Evolutionary conservation across 306 rosid genomes (phyloP), one percentile per base, ranked within the genome.

Genomic region (Argentina anserina): DNA sequence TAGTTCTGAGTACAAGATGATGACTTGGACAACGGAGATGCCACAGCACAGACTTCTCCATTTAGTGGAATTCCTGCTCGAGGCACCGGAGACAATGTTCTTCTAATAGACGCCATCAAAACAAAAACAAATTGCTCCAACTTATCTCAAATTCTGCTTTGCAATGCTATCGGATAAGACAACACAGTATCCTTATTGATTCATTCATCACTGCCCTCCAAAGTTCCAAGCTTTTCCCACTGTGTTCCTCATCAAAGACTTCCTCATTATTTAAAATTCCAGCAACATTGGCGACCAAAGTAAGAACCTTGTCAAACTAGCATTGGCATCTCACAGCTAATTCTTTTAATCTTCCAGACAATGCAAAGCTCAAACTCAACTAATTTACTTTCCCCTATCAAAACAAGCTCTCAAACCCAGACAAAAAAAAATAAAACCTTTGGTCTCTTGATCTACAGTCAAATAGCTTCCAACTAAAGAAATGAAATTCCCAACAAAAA

Each of bases 71-170:
- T 67, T 76, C 90, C 92, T 62, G 89, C 78, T 78, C 87, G 83
- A 80, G 94, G 86, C 70, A 93, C 84, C 0, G 97, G 97, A 71
- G 96, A 86, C 84, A 84, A 77, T 15, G 95, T 85, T 88, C 92
- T 87, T 85, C 98, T 77, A 81, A 89, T 88, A 43, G 97, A 87
- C 26, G 92, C 90, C 98, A 91, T 94, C 39, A 71, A 71, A 64
- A 70, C 40, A 63, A 43, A 75, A 13, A 65, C 68, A 75, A 77
- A 52, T 36, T 75, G 77, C 61, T 58, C 75, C n/a, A 29, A 62
- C 73, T 75, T 10, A 56, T 55, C 63, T 41, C 61, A 50, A 47
- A 61, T 20, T 39, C 71, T 53, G 21, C 39, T 45, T 34, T 8
- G 36, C 14, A 69, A 67, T 25, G 33, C 73, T 39, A 73, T 64